A percentile compares a stretch with the other conserved stretches of the same genome.
These are phyloP conservation scores for Trypanosoma grayi DNA, from an alignment of 208 protist genomes.

Conservation along the genomic window DNA sequence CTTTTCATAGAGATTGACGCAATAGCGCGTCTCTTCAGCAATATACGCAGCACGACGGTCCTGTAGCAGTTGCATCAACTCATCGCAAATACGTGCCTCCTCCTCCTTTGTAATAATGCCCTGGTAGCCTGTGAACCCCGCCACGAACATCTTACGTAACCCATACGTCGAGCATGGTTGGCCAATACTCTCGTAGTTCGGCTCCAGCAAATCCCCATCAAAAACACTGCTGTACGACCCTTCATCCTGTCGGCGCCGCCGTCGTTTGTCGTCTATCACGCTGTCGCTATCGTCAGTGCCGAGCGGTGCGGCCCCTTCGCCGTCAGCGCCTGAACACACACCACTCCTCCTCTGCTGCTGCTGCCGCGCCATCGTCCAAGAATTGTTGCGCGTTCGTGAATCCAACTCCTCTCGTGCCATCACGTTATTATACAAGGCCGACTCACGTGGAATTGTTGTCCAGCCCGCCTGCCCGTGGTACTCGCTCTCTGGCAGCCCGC, in stretches of 20 bases:
- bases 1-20: constrained; percentile 85
- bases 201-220: constrained; percentile 65
- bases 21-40: constrained; percentile 87
- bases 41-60: constrained; percentile 74
- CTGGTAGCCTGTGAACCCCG: constrained; percentile 76
- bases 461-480: constrained; percentile 71
- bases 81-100: constrained; percentile 67
- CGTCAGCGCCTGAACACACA: background rate
- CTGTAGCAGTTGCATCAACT: constrained; percentile 77
- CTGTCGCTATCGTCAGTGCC: background rate
- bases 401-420: constrained; percentile 55
- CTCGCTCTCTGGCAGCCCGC: constrained; percentile 56
- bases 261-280: constrained; percentile 48
- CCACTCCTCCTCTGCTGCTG: background rate
- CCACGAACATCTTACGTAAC: constrained; percentile 75
- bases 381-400: constrained; percentile 77
- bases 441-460: constrained; percentile 78
- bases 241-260: constrained; percentile 46
- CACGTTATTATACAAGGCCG: constrained; percentile 66
- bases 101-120: constrained; percentile 78
- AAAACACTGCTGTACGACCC: constrained; percentile 45
- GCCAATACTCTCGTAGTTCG: constrained; percentile 57
- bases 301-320: background rate
- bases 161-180: constrained; percentile 81
- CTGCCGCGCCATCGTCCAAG: constrained; percentile 48